Percentiles rank a stretch among this genome's conserved stretches.
Evolutionary conservation across 163 green algal species (phyloP).

Genomic region (Prototheca stagnorum): DNA sequence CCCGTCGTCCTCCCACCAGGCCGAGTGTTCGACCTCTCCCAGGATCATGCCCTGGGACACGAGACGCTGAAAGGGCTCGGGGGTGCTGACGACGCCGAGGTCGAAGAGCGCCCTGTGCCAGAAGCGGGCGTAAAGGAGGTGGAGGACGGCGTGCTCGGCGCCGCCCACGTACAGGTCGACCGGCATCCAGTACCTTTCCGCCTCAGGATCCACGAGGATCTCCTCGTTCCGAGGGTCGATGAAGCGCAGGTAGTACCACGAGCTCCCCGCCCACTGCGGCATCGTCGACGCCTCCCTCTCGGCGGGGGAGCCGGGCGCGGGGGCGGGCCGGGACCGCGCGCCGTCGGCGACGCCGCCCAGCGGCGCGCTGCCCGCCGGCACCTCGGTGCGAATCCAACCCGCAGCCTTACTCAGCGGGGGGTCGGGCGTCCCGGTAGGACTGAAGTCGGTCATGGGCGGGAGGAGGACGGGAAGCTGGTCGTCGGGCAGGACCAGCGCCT

Average conservation of each 20-base stretch:
- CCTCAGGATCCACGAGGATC: constrained; percentile 47
- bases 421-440: constrained; percentile 64
- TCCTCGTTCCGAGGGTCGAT: constrained; percentile 72
- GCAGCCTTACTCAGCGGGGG: constrained; percentile 65
- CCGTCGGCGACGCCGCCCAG: not conserved
- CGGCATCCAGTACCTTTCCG: constrained; percentile 93
- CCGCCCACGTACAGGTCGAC: constrained; percentile 98
- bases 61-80: constrained; percentile 85
- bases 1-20: constrained; percentile 8
- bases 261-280: constrained; percentile 56
- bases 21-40: constrained; percentile 87
- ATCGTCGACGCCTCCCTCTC: constrained; percentile 91
- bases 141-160: constrained; percentile 93
- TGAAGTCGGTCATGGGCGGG: constrained; percentile 80
- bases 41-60: constrained; percentile 98
- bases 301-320: constrained; percentile 14
- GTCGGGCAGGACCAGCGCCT: constrained; percentile 53
- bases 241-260: constrained; percentile 95
- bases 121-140: constrained; percentile 96
- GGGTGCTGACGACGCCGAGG: constrained; percentile 72
- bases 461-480: constrained; percentile 68
- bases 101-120: constrained; percentile 99
- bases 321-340: not conserved
- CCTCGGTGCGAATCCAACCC: constrained; percentile 72
- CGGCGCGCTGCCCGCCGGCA: constrained; percentile 39